Percentiles rank a stretch among this genome's conserved stretches.
Evolutionary conservation across 768 basidiomycete genomes (phyloP).

Genomic region (Lenzites betulinus): DNA sequence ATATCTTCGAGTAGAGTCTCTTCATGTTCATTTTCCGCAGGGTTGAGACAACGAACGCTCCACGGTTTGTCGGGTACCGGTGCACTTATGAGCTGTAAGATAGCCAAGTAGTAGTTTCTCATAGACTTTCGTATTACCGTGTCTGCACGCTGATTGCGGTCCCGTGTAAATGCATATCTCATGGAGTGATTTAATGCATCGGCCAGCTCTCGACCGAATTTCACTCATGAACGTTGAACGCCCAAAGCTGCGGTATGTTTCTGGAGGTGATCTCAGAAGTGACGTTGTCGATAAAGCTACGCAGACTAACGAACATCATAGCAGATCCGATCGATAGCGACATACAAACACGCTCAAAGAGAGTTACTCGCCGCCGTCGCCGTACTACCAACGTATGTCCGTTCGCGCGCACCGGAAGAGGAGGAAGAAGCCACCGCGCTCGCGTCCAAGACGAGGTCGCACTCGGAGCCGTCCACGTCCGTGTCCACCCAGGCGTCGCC

Average conservation of each 20-base stretch:
- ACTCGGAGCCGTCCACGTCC: constrained; percentile 38
- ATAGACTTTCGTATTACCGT: too few relatives aligned
- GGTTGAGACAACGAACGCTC: too few relatives aligned
- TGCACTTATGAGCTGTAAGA: neutral
- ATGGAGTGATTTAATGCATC: too few relatives aligned
- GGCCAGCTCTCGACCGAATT: too few relatives aligned
- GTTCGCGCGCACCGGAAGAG: constrained; percentile 1
- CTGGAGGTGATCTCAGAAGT: too few relatives aligned
- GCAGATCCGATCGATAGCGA: neutral
- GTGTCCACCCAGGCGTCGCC: constrained; percentile 44
- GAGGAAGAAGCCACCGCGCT: neutral
- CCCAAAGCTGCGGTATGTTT: too few relatives aligned
- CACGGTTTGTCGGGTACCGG: too few relatives aligned
- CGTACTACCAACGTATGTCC: constrained; percentile 8
- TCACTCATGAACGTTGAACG: too few relatives aligned
- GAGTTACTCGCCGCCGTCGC: constrained; percentile 11
- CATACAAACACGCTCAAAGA: neutral
- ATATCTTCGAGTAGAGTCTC: constrained; percentile 48
- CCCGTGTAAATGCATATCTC: too few relatives aligned
- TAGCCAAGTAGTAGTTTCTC: too few relatives aligned
- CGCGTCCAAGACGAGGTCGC: constrained; percentile 15
- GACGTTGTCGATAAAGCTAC: neutral
- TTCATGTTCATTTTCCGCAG: too few relatives aligned
- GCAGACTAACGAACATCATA: constrained; percentile 4
- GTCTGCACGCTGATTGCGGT: too few relatives aligned